Base-by-base conservation (phyloP, 169 alveolate genomes). In the Amoebophrya sp. region DNA sequence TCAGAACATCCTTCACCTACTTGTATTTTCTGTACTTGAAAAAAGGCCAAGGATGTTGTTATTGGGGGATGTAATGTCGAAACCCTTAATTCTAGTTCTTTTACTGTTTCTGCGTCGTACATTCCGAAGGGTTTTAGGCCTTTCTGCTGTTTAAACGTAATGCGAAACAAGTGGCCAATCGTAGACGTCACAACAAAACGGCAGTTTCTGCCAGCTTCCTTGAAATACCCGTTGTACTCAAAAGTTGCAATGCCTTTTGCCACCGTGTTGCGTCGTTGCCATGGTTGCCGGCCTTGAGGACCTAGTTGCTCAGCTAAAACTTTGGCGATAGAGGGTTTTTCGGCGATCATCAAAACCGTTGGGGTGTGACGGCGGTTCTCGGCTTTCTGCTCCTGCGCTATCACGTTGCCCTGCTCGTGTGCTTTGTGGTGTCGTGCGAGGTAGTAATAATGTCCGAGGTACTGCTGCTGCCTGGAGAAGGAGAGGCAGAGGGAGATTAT, bases 291-390 rank as follows among this genome's bases (percentile, higher is more conserved):
- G 10, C n/a, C 76, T 23, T 53, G 76, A 53, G n/a, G 23, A 53
- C 23, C 76, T 53, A 23, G n/a, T 14, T 23, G 23, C 10, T 97
- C 97, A 40, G 99, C 96, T 89, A 98, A 97, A 76, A 98, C 95
- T 89, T 97, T 95, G 26, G 99, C 99, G 89, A 98, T 98, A 38
- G 99, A 98, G 38, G 99, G 99, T 95, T 98, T 98, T 94, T 98
- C 99, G n/a, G 99, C 99, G 26, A 98, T 99, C 98, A 98, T 98
- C 93, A 98, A 93, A n/a, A 98, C 98, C 39, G 83, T 65, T 26
- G 83, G 83, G 3, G 2, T 65, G 38, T 65, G 18, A 0, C 2
- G 3, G 10, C 2, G 83, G 83, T 65, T 0, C 83, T 0, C 2
- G 12, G 38, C n/a, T 10, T 36, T 1, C 2, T 6, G 10, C 83